These are phyloP conservation scores for Mrakia blollopis DNA, from an alignment of 768 basidiomycete species.

Conservation along the genomic window DNA sequence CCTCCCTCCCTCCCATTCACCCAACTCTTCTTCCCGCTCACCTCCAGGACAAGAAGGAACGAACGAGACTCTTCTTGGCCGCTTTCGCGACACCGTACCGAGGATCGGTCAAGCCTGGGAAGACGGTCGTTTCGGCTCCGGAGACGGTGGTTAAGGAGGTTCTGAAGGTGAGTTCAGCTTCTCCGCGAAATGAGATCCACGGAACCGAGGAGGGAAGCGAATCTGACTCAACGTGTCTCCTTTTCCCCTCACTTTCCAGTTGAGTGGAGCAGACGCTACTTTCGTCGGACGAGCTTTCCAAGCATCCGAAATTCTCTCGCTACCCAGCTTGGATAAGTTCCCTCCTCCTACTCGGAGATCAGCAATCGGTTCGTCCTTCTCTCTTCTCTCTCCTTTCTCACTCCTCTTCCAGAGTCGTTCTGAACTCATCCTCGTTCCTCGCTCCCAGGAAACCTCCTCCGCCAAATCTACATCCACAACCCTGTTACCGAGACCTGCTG, in stretches of 20 bases:
- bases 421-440: background rate
- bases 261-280: constrained; percentile 31
- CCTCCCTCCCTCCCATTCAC: constrained; percentile 27
- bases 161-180: constrained; percentile 53
- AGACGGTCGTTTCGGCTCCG: constrained; percentile 56
- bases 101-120: constrained; percentile 56
- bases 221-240: background rate
- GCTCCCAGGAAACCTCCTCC: constrained; percentile 59
- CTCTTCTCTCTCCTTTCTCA: background rate
- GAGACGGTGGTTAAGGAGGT: constrained; percentile 75
- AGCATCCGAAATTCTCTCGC: constrained; percentile 46
- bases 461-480: constrained; percentile 64
- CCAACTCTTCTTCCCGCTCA: constrained; percentile 55
- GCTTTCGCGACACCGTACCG: constrained; percentile 68
- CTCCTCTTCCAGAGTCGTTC: constrained; percentile 1
- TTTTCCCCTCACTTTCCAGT: constrained; percentile 19
- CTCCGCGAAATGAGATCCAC: background rate
- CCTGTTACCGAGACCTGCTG: constrained; percentile 59
- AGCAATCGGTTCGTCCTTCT: constrained; percentile 53
- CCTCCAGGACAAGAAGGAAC: constrained; percentile 26
- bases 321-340: constrained; percentile 39
- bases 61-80: constrained; percentile 69
- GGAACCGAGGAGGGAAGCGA: background rate
- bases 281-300: constrained; percentile 60
- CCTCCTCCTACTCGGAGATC: constrained; percentile 51